These are phyloP conservation scores for Aspergillus coremiiformis DNA, from an alignment of 495 filamentous ascomycete species.

Conservation along the genomic window DNA sequence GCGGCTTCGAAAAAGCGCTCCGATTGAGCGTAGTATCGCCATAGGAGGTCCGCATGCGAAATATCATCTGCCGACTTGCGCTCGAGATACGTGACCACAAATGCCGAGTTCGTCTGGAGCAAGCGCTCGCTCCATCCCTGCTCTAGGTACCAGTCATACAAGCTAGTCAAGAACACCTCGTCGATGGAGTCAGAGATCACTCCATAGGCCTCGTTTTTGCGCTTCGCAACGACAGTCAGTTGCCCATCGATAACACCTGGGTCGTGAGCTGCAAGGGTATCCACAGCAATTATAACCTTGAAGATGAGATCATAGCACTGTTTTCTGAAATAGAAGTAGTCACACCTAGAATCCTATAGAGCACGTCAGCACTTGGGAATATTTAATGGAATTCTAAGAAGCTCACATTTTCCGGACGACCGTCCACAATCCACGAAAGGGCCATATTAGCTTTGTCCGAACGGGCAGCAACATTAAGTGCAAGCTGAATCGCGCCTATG, in stretches of 20 bases:
- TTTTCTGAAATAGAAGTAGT: constrained; percentile 61
- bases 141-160: constrained; percentile 94
- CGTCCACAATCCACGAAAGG: constrained; percentile 65
- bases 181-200: constrained; percentile 80
- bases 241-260: constrained; percentile 73
- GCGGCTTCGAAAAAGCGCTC: constrained; percentile 78
- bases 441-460: constrained; percentile 79
- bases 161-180: constrained; percentile 84
- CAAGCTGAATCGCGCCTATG: constrained; percentile 79
- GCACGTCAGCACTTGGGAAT: background rate
- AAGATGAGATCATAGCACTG: constrained; percentile 79
- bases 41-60: constrained; percentile 82
- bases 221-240: constrained; percentile 61
- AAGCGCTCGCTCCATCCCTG: constrained; percentile 78
- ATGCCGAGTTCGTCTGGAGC: constrained; percentile 71
- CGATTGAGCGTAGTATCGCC: constrained; percentile 76
- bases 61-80: constrained; percentile 60
- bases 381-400: background rate
- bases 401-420: constrained; percentile 45
- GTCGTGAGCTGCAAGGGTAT: constrained; percentile 54
- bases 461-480: constrained; percentile 69
- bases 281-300: constrained; percentile 66
- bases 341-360: constrained; percentile 56
- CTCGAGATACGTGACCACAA: constrained; percentile 80
- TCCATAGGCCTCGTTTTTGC: constrained; percentile 77